phyloP scores from a whole-genome alignment of 1,284 basidiomycete species.

The Phenoliferia sp. region DNA sequence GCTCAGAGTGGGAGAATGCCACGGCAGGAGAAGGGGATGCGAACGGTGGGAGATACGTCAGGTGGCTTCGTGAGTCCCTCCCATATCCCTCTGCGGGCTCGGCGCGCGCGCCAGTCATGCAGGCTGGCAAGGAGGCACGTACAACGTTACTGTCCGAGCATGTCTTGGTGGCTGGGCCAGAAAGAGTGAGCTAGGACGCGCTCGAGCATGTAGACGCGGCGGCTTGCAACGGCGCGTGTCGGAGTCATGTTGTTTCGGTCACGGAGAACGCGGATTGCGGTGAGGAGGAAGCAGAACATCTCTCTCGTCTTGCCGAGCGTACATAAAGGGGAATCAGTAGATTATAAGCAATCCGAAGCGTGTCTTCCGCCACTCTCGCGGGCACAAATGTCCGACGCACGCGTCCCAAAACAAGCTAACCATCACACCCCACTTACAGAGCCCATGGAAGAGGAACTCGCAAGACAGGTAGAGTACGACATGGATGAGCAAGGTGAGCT shows the following conservation, averaged over 20 bases:
- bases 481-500: constrained; percentile 94
- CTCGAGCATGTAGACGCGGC: too few species aligned
- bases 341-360: background rate
- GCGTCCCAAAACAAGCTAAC: background rate
- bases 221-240: too few species aligned
- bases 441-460: constrained; percentile 86
- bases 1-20: constrained; percentile 10
- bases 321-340: too few species aligned
- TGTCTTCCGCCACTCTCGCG: background rate
- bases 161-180: too few species aligned
- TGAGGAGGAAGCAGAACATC: background rate
- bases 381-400: background rate
- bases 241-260: too few species aligned
- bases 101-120: background rate
- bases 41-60: constrained; percentile 13
- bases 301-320: background rate
- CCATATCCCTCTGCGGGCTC: too few species aligned
- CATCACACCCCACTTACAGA: constrained; percentile 50
- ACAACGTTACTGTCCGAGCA: too few species aligned
- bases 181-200: too few species aligned
- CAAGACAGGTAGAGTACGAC: constrained; percentile 94
- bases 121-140: too few species aligned
- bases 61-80: constrained; percentile 24
- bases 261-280: background rate
- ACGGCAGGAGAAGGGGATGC: background rate